These are phyloP conservation scores for Eustoma russellianum DNA, from an alignment of 257 asterid species.

Conservation along the genomic window DNA sequence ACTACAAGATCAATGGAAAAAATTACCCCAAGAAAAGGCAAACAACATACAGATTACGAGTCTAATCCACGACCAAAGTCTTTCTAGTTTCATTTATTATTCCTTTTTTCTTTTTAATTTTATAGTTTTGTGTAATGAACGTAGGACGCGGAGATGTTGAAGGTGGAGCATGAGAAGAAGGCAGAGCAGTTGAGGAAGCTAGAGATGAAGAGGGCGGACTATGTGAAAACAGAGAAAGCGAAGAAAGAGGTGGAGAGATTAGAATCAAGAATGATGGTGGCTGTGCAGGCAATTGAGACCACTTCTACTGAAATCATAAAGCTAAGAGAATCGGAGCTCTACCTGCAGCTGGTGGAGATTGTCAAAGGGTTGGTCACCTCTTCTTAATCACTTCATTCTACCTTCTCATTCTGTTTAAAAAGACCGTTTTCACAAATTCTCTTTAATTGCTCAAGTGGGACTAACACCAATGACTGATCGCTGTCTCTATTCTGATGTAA, in stretches of 20 bases:
- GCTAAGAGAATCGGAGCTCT: slow-evolving; percentile 79
- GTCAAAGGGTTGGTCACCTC: slow-evolving; percentile 63
- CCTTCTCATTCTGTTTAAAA: too few relatives aligned
- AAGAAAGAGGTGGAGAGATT: slow-evolving; percentile 88
- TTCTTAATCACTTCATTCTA: neutral
- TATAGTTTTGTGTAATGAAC: slow-evolving; percentile 1
- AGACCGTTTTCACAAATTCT: too few relatives aligned
- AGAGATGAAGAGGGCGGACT: slow-evolving; percentile 79
- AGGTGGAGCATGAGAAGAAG: slow-evolving; percentile 73
- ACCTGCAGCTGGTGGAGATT: slow-evolving; percentile 70
- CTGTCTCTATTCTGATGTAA: neutral
- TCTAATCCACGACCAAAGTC: too few relatives aligned
- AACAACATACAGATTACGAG: too few relatives aligned
- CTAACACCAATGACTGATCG: neutral
- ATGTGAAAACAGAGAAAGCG: slow-evolving; percentile 79
- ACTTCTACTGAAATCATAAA: slow-evolving; percentile 78
- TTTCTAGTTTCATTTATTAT: neutral
- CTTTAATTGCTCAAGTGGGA: too few relatives aligned
- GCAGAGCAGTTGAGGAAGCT: slow-evolving; percentile 54
- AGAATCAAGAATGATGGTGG: slow-evolving; percentile 85
- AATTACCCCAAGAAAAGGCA: too few relatives aligned
- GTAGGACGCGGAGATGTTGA: slow-evolving; percentile 72
- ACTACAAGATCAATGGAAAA: too few relatives aligned
- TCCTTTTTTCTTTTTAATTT: neutral
- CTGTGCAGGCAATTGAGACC: slow-evolving; percentile 74